Evolutionary conservation across 2,329 filamentous ascomycete genomes (phyloP), one percentile per base, ranked within the genome.

Genomic region (Metarhizium rileyi): DNA sequence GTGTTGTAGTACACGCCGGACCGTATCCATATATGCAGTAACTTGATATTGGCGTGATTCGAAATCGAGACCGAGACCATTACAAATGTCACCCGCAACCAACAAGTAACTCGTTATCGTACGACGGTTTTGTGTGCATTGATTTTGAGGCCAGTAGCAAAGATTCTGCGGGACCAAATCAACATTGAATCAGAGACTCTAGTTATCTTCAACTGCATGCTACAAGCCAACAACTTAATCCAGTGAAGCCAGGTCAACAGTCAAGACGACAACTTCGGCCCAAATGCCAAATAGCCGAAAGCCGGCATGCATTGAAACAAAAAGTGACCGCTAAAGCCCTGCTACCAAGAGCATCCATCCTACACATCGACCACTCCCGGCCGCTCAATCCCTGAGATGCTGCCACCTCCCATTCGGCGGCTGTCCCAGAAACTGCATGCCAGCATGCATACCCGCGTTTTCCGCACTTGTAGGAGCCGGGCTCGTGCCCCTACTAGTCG

Each of bases 401-500:
- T 65, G 63, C 67, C 69, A 75, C 50, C 73, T 66, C 35, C 65
- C 64, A 41, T 69, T 72, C 18, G 67, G 53, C 55, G 66, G 59
- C 52, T 65, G 64, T 25, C 60, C 63, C 54, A 71, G 66, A 44
- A 68, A 69, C 48, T 66, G 68, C 61, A 67, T 63, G 10, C 70
- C 70, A 1, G 65, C 57, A 50, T 61, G 56, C 26, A 50, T 18
- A 22, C 38, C 57, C 45, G 54, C 57, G 10, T 52, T 54, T 26
- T 52, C 56, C 26, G 66, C 67, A 33, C 60, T 59, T 9, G 59
- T 61, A 2, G 63, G 59, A 27, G 70, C 68, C 18, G 76, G 76
- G 56, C 76, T 79, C 33, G 72, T 75, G 18, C 73, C 76, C 26
- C 76, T 69, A 52, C 75, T 78, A 43, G 62, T 61, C 43, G 67